phyloP scores from a whole-genome alignment of 805 yeast genomes.

The Lipomyces sp. region DNA sequence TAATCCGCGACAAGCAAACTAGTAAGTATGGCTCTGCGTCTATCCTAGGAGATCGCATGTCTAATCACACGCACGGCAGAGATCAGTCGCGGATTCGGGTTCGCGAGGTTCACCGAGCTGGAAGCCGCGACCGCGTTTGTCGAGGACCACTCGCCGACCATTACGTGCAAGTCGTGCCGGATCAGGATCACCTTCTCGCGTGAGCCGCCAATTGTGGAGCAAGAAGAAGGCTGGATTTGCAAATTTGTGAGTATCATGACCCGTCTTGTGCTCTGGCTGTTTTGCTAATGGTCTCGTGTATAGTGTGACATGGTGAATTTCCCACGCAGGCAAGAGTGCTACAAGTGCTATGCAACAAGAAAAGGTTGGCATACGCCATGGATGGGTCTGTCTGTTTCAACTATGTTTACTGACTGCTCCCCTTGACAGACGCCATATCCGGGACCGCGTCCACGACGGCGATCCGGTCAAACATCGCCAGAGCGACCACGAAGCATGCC shows the following conservation, averaged over 20 bases:
- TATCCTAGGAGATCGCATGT: neutral
- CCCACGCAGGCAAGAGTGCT: constrained; percentile 16
- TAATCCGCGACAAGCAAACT: constrained; percentile 19
- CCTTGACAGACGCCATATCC: neutral
- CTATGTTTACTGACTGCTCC: neutral
- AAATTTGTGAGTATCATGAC: neutral
- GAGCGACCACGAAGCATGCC: neutral
- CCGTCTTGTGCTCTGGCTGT: neutral
- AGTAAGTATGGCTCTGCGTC: constrained; percentile 4
- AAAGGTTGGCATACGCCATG: constrained; percentile 1
- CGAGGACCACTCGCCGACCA: constrained; percentile 5
- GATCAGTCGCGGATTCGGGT: constrained; percentile 16
- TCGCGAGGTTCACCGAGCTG: constrained; percentile 10
- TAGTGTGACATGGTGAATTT: constrained; percentile 17
- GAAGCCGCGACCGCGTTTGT: constrained; percentile 3
- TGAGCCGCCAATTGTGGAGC: constrained; percentile 2
- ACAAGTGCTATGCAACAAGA: constrained; percentile 9
- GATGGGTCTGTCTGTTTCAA: neutral
- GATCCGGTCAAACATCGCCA: neutral
- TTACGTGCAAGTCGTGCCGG: neutral
- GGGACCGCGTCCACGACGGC: constrained; percentile 3
- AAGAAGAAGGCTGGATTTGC: constrained; percentile 18
- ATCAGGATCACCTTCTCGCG: constrained; percentile 3
- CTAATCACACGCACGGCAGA: neutral
- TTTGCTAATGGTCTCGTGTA: neutral